Percentiles rank a stretch among this genome's conserved stretches.
Evolutionary conservation across 1,284 basidiomycete species (phyloP).

Genomic region (Pseudozyma pruni): DNA sequence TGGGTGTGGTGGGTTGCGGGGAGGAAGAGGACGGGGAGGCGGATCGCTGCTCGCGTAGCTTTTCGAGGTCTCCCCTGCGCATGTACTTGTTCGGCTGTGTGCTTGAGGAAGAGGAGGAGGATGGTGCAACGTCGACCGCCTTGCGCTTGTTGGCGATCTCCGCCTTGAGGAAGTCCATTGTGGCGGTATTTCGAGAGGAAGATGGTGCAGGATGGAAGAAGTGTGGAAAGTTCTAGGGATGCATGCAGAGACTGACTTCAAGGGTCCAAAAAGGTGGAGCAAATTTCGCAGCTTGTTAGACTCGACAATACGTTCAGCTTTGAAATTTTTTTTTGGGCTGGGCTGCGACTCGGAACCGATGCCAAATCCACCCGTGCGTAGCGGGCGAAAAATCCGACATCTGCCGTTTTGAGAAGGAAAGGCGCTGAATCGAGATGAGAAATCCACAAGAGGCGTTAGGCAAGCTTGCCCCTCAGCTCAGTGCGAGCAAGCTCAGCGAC

Average conservation of each 20-base stretch:
- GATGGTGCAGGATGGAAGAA: constrained; percentile 1
- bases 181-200: not conserved
- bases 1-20: constrained; percentile 4
- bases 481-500: too few relatives aligned
- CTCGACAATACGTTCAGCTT: too few relatives aligned
- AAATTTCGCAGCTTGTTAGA: too few relatives aligned
- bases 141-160: constrained; percentile 82
- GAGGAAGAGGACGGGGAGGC: constrained; percentile 14
- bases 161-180: constrained; percentile 85
- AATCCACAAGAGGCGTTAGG: too few relatives aligned
- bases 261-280: constrained; percentile 13
- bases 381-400: constrained; percentile 22
- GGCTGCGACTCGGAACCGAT: constrained; percentile 25
- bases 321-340: too few relatives aligned
- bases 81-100: constrained; percentile 50
- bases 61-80: constrained; percentile 57
- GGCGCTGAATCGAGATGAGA: constrained; percentile 16
- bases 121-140: constrained; percentile 70
- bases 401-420: constrained; percentile 17
- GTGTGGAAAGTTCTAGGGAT: constrained; percentile 18
- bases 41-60: constrained; percentile 29
- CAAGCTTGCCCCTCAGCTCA: too few relatives aligned
- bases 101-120: constrained; percentile 6
- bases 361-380: constrained; percentile 13
- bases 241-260: constrained; percentile 2